phyloP scores from a whole-genome alignment of 352 stramenopile genomes.

The Chrysophaeum taylorii region DNA sequence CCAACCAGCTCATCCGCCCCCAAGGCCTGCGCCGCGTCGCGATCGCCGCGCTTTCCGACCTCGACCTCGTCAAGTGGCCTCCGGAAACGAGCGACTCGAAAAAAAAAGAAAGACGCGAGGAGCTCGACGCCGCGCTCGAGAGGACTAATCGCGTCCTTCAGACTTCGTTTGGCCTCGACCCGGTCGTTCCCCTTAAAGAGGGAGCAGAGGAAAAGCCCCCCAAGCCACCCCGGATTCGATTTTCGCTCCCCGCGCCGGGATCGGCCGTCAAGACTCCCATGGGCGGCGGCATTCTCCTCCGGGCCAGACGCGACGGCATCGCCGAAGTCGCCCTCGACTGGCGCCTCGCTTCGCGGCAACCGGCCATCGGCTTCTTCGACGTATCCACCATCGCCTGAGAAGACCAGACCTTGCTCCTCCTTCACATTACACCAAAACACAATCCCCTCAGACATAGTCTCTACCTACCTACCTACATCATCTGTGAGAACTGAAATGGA shows the following conservation, averaged over 20 bases:
- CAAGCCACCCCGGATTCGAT: not conserved
- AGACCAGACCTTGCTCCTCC: too few species aligned
- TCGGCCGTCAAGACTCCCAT: not conserved
- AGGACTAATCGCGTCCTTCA: not conserved
- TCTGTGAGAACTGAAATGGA: too few species aligned
- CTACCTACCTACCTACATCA: too few species aligned
- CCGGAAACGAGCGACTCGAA: not conserved
- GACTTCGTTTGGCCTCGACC: not conserved
- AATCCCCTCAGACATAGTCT: too few species aligned
- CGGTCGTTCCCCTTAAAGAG: not conserved
- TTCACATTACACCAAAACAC: too few species aligned
- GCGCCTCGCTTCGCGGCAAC: conserved; percentile 1
- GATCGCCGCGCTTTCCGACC: not conserved
- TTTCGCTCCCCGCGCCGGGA: not conserved
- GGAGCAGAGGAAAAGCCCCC: too few species aligned
- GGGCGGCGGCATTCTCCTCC: conserved; percentile 1
- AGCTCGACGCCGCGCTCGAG: not conserved
- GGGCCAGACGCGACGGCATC: not conserved
- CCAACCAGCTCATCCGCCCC: conserved; percentile 4
- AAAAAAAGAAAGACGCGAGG: not conserved
- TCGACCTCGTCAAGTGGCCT: conserved; percentile 1
- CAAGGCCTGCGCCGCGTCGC: conserved; percentile 10
- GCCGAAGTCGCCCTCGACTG: conserved; percentile 2
- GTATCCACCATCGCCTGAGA: too few species aligned
- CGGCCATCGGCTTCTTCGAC: too few species aligned